Evolutionary conservation across 768 basidiomycete genomes (phyloP).

Genomic region (Leccinum rimulosum): DNA sequence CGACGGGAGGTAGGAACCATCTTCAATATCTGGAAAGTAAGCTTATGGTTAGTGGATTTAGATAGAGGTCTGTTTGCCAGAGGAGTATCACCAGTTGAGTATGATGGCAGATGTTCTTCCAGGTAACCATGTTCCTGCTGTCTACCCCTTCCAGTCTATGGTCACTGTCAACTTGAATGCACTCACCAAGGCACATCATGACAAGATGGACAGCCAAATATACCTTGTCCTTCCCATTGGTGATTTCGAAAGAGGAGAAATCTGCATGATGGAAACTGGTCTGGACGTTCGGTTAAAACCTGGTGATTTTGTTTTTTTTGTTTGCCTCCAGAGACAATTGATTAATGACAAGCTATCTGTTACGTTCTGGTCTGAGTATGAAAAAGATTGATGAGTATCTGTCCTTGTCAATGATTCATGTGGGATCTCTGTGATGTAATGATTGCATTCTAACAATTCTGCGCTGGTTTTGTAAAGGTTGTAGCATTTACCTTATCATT

Average conservation of each 20-base stretch:
- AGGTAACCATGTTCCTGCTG: not conserved
- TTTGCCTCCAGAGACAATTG: not conserved
- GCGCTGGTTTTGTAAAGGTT: too few relatives aligned
- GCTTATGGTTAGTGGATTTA: not conserved
- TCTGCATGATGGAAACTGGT: not conserved
- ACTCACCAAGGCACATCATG: not conserved
- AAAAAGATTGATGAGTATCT: not conserved
- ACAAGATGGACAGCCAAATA: not conserved
- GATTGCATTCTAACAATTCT: too few relatives aligned
- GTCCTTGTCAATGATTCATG: not conserved
- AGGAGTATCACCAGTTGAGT: not conserved
- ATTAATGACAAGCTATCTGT: not conserved
- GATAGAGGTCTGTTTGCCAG: not conserved
- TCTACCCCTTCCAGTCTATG: not conserved
- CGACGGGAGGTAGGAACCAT: not conserved
- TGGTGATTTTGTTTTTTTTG: not conserved
- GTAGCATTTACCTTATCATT: too few relatives aligned
- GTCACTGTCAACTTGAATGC: not conserved
- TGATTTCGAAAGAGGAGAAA: not conserved
- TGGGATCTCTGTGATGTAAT: too few relatives aligned
- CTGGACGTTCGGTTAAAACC: not conserved
- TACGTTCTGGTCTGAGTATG: not conserved
- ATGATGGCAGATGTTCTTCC: not conserved
- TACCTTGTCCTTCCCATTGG: not conserved
- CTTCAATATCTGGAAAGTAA: not conserved